phyloP scores from a whole-genome alignment of 2,329 filamentous ascomycete genomes.

The Pseudocercospora macadamiae region DNA sequence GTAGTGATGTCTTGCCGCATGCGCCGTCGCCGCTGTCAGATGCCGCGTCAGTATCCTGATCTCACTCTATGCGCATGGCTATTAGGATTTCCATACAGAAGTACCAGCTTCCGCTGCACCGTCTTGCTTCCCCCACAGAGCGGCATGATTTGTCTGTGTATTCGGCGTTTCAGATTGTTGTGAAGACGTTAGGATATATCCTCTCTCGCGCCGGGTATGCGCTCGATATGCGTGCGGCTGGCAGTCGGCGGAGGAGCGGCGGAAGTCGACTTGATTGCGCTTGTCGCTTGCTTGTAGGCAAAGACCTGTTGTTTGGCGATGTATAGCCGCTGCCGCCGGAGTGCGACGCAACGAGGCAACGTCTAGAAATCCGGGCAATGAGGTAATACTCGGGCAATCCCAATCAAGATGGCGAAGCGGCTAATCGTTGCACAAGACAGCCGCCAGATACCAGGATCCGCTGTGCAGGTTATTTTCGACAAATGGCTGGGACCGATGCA shows the following conservation, averaged over 20 bases:
- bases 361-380: slow-evolving; percentile 5
- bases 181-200: neutral
- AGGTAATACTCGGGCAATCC: slow-evolving; percentile 12
- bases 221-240: neutral
- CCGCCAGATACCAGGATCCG: neutral
- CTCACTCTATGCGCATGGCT: neutral
- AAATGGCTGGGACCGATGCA: neutral
- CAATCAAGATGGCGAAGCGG: slow-evolving; percentile 1
- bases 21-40: slow-evolving; percentile 81
- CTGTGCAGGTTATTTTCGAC: neutral
- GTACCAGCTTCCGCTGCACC: slow-evolving; percentile 93
- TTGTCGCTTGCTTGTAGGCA: neutral
- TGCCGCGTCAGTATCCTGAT: slow-evolving; percentile 6
- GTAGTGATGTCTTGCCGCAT: slow-evolving; percentile 91
- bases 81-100: slow-evolving; percentile 64
- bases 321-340: neutral
- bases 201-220: neutral
- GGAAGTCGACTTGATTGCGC: neutral
- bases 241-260: neutral
- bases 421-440: slow-evolving; percentile 1
- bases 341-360: neutral
- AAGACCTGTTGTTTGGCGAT: neutral
- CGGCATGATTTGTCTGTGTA: slow-evolving; percentile 41
- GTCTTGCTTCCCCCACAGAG: slow-evolving; percentile 65
- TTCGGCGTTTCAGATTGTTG: neutral